These are phyloP conservation scores for Rhododendron williamsianum DNA, from an alignment of 148 eudicot genomes.

Conservation along the genomic window DNA sequence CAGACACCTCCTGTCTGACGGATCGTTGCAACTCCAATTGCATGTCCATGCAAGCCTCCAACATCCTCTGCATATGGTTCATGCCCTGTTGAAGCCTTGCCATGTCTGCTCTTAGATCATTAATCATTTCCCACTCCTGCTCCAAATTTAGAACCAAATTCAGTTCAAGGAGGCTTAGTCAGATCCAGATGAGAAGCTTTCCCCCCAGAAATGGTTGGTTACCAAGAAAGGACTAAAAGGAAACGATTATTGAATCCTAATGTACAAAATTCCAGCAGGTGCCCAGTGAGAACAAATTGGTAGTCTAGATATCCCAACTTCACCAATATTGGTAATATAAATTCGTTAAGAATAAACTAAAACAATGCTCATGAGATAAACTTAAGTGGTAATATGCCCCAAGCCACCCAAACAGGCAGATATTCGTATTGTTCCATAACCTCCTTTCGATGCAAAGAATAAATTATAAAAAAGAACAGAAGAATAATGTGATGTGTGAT, in stretches of 20 bases:
- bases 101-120: constrained; percentile 86
- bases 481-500: neutral
- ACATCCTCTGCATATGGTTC: constrained; percentile 97
- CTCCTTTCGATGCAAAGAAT: neutral
- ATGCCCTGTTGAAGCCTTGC: constrained; percentile 95
- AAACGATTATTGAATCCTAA: neutral
- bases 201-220: neutral
- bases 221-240: neutral
- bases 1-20: constrained; percentile 95
- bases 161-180: neutral
- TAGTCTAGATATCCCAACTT: neutral
- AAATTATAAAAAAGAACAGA: neutral
- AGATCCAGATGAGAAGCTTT: neutral
- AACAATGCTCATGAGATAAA: neutral
- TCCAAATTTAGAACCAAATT: constrained; percentile 12
- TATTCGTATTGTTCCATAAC: neutral
- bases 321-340: neutral
- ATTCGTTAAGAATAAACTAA: neutral
- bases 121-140: constrained; percentile 98
- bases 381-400: neutral
- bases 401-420: neutral
- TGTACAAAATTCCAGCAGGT: neutral
- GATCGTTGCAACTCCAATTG: constrained; percentile 97
- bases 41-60: constrained; percentile 99
- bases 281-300: neutral